These are phyloP conservation scores for Trypanosoma melophagium DNA, from an alignment of 208 protist species.

Conservation along the genomic window DNA sequence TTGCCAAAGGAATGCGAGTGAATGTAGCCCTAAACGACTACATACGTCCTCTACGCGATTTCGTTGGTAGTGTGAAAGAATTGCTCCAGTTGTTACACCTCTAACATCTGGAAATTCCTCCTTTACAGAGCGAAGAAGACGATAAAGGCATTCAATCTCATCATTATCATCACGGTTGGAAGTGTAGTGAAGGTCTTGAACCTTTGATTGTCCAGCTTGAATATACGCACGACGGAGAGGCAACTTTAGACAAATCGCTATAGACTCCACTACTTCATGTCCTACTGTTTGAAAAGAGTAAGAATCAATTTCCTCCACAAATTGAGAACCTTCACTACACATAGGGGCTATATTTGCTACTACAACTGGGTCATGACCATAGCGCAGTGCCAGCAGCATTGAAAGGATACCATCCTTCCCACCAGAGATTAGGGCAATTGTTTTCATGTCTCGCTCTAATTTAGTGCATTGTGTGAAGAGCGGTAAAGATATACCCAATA, in stretches of 20 bases:
- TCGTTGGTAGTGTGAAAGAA: constrained; percentile 98
- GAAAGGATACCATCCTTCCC: constrained; percentile 98
- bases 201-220: constrained; percentile 55
- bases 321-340: constrained; percentile 14
- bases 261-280: constrained; percentile 86
- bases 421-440: constrained; percentile 96
- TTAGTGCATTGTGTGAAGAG: neutral
- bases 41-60: constrained; percentile 97
- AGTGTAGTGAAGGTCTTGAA: constrained; percentile 84
- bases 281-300: constrained; percentile 99
- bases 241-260: constrained; percentile 90
- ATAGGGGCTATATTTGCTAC: constrained; percentile 93
- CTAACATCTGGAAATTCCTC: constrained; percentile 81
- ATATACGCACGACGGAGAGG: constrained; percentile 91
- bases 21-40: constrained; percentile 89
- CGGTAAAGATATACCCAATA: neutral
- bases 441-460: constrained; percentile 69
- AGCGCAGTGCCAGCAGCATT: constrained; percentile 92
- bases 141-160: constrained; percentile 97
- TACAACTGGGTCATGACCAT: constrained; percentile 95
- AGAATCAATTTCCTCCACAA: constrained; percentile 94
- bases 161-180: constrained; percentile 74
- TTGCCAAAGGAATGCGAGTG: constrained; percentile 97
- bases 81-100: constrained; percentile 96
- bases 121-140: constrained; percentile 89